Conservation (phyloP, 2,329 filamentous ascomycete species). For the Fusarium xylarioides region DNA sequence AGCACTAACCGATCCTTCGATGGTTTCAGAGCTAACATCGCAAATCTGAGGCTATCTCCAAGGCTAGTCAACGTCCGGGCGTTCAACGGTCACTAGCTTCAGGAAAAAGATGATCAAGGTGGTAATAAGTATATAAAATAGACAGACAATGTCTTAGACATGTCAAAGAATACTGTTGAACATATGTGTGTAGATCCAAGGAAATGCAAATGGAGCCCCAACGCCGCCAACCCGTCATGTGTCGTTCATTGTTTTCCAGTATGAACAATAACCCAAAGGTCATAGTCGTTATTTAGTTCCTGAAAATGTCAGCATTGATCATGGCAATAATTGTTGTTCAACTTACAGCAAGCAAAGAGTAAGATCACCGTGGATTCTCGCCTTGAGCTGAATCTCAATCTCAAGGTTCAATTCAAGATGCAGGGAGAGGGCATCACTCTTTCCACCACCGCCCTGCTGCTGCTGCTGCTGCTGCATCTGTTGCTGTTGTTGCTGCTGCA, state of each 20-base stretch:
- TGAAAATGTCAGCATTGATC: not conserved
- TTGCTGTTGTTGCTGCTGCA: slow-evolving; percentile 24
- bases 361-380: slow-evolving; percentile 84
- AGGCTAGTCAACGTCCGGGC: slow-evolving; percentile 1
- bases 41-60: slow-evolving; percentile 2
- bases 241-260: slow-evolving; percentile 1
- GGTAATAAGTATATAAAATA: slow-evolving; percentile 23
- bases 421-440: slow-evolving; percentile 63
- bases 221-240: slow-evolving; percentile 22
- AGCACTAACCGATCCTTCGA: slow-evolving; percentile 10
- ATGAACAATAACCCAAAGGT: not conserved
- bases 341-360: slow-evolving; percentile 74
- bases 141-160: slow-evolving; percentile 3
- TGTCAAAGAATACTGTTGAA: slow-evolving; percentile 12
- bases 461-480: slow-evolving; percentile 18
- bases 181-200: slow-evolving; percentile 1
- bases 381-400: slow-evolving; percentile 85
- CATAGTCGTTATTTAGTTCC: slow-evolving; percentile 22
- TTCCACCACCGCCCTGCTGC: slow-evolving; percentile 33
- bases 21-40: slow-evolving; percentile 2
- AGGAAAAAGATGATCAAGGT: not conserved
- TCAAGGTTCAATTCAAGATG: slow-evolving; percentile 83
- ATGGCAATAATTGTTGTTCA: not conserved
- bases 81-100: slow-evolving; percentile 7
- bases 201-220: slow-evolving; percentile 15